phyloP scores from a whole-genome alignment of 805 yeast genomes.

The Yarrowia osloensis region DNA sequence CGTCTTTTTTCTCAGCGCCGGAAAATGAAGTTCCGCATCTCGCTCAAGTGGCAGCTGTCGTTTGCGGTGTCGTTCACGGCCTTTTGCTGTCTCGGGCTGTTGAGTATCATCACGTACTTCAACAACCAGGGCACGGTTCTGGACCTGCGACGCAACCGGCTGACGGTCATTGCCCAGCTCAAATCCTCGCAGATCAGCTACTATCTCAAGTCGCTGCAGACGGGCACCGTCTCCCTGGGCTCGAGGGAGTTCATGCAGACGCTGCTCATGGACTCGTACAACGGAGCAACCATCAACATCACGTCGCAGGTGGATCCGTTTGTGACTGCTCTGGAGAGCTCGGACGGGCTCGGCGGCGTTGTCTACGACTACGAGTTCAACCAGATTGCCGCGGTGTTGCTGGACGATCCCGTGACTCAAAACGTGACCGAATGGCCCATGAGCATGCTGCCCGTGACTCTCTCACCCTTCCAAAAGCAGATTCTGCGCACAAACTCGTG shows the following conservation, averaged over 20 bases:
- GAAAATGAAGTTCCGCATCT: slow-evolving; percentile 22
- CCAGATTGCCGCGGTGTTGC: slow-evolving; percentile 4
- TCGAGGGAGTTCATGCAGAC: slow-evolving; percentile 58
- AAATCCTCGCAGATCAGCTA: slow-evolving; percentile 78
- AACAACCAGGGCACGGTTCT: slow-evolving; percentile 67
- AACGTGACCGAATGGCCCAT: slow-evolving; percentile 8
- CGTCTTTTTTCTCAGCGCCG: too few relatives aligned
- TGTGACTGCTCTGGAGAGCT: slow-evolving; percentile 34
- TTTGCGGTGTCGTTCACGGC: slow-evolving; percentile 20
- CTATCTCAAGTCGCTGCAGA: slow-evolving; percentile 59
- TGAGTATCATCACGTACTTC: slow-evolving; percentile 41
- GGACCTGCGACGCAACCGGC: slow-evolving; percentile 62
- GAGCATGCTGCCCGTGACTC: neutral
- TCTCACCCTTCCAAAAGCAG: neutral
- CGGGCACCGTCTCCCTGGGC: slow-evolving; percentile 66
- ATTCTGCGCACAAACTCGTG: neutral
- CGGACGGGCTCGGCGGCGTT: slow-evolving; percentile 36
- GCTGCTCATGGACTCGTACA: slow-evolving; percentile 54
- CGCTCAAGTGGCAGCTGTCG: slow-evolving; percentile 21
- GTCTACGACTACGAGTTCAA: slow-evolving; percentile 33
- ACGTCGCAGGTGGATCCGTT: slow-evolving; percentile 30
- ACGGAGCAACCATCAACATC: neutral
- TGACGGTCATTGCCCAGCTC: slow-evolving; percentile 75
- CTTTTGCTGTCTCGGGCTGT: neutral
- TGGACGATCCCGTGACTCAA: slow-evolving; percentile 13